Conservation (phyloP, 2,329 filamentous ascomycete genomes). For the Fusarium sp. region DNA sequence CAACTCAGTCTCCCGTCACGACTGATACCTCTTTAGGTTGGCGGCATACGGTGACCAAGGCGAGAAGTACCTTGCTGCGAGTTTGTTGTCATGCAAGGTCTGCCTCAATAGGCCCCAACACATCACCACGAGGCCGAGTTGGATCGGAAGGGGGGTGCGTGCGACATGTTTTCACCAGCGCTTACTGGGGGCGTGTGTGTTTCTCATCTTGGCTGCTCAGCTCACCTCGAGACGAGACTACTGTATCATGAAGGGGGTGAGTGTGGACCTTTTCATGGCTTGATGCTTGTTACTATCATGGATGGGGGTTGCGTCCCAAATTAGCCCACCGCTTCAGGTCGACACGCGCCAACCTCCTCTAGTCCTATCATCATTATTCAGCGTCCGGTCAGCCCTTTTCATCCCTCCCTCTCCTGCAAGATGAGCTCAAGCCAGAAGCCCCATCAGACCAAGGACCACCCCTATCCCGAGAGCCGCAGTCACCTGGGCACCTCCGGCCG, state of each 20-base stretch:
- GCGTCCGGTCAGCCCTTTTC: neutral
- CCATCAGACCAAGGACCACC: constrained; percentile 41
- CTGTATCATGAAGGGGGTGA: neutral
- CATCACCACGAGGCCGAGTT: constrained; percentile 3
- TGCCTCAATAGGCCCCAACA: neutral
- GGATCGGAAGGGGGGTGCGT: constrained; percentile 6
- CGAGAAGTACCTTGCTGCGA: neutral
- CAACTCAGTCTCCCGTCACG: constrained; percentile 7
- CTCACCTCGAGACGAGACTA: neutral
- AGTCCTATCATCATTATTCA: constrained; percentile 19
- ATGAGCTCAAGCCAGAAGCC: constrained; percentile 36
- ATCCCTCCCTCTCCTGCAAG: neutral
- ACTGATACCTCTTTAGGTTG: constrained; percentile 3
- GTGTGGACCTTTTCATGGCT: constrained; percentile 21
- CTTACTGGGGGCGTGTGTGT: constrained; percentile 5
- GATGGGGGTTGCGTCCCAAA: constrained; percentile 26
- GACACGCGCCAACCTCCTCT: constrained; percentile 16
- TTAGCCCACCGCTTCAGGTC: constrained; percentile 24
- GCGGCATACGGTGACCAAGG: neutral
- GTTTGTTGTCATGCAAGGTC: constrained; percentile 7
- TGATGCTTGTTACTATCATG: constrained; percentile 27
- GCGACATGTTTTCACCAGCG: constrained; percentile 6
- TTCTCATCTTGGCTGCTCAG: neutral
- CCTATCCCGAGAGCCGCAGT: constrained; percentile 41
- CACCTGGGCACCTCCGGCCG: constrained; percentile 36